Conservation (phyloP, 148 eudicot species). For the Rhododendron vialii region DNA sequence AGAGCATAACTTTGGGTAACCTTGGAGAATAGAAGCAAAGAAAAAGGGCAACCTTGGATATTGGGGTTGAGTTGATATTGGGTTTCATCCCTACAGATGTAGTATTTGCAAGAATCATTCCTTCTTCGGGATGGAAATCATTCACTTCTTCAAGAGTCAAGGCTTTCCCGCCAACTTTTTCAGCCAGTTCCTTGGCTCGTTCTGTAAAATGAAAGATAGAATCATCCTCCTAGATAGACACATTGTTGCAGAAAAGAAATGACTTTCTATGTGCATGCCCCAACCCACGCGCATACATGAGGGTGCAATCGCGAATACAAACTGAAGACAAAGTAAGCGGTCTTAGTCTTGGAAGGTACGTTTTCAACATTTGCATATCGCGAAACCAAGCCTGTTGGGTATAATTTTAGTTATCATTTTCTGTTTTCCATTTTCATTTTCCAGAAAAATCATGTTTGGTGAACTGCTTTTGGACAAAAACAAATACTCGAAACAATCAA, state of each 20-base stretch:
- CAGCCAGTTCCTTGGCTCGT: constrained; percentile 62
- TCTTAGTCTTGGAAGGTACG: not conserved
- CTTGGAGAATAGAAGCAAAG: not conserved
- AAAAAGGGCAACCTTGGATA: constrained; percentile 51
- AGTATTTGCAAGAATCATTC: constrained; percentile 81
- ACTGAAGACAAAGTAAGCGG: not conserved
- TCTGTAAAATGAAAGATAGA: constrained; percentile 21
- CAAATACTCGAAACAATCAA: not conserved
- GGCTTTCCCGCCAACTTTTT: constrained; percentile 57
- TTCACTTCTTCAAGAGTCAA: constrained; percentile 47
- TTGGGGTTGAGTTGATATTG: constrained; percentile 43
- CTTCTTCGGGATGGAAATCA: constrained; percentile 54
- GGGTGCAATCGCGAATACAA: not conserved
- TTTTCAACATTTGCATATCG: not conserved
- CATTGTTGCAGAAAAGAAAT: not conserved
- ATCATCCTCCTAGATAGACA: not conserved
- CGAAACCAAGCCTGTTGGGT: not conserved
- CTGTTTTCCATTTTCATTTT: too few relatives aligned
- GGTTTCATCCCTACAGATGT: constrained; percentile 88
- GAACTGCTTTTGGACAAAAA: not conserved
- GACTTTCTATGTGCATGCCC: not conserved
- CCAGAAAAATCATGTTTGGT: not conserved
- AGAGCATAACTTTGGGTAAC: not conserved
- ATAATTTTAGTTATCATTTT: not conserved
- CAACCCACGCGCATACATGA: not conserved